These are phyloP conservation scores for Penicillium parvum DNA, from an alignment of 495 filamentous ascomycete genomes.

Conservation along the genomic window DNA sequence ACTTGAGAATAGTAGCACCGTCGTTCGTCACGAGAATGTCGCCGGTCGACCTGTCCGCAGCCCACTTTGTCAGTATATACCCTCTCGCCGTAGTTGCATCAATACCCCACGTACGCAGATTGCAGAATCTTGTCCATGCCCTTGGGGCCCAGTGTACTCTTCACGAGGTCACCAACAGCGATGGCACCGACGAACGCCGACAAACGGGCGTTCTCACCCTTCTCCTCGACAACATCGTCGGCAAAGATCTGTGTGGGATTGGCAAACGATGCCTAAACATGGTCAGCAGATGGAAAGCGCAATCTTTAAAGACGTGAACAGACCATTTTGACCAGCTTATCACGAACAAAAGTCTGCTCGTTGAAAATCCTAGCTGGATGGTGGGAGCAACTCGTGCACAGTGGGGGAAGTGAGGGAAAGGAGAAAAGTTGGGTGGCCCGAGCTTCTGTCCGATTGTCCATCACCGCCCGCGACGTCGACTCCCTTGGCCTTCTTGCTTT, in stretches of 20 bases:
- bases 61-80: constrained; percentile 17
- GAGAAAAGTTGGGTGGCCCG: constrained; percentile 43
- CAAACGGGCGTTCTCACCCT: constrained; percentile 98
- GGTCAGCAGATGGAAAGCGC: constrained; percentile 2
- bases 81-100: constrained; percentile 1
- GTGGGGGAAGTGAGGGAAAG: constrained; percentile 26
- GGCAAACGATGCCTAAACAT: constrained; percentile 47
- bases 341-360: constrained; percentile 19
- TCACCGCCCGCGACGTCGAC: constrained; percentile 30
- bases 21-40: constrained; percentile 99
- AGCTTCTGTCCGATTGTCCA: constrained; percentile 28
- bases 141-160: constrained; percentile 94
- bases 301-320: neutral
- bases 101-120: constrained; percentile 67
- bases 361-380: constrained; percentile 23
- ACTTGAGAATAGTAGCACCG: constrained; percentile 95
- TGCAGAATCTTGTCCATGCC: constrained; percentile 99
- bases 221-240: constrained; percentile 95
- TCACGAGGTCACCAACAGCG: constrained; percentile 93
- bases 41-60: constrained; percentile 69
- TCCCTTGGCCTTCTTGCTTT: constrained; percentile 4
- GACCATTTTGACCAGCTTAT: constrained; percentile 35
- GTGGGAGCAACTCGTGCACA: constrained; percentile 26
- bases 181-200: constrained; percentile 96
- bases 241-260: constrained; percentile 98